Conservation (phyloP, 1,284 basidiomycete species). For the Cutaneotrichosporon spelunceum region DNA sequence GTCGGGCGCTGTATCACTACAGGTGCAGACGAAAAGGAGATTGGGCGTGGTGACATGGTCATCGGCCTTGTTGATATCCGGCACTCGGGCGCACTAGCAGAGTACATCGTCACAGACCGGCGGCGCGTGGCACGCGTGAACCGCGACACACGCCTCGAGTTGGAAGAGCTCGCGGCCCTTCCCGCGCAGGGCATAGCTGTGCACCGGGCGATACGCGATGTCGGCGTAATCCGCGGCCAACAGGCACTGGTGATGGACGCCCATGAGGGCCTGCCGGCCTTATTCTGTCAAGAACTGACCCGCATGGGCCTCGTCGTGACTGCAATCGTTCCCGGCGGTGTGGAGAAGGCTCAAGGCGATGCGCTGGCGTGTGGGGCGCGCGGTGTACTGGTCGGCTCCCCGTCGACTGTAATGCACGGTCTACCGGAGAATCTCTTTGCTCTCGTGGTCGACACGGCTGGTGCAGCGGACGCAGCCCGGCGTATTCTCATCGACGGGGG, state of each 20-base stretch:
- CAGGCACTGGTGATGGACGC: constrained; percentile 68
- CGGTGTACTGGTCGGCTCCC: constrained; percentile 44
- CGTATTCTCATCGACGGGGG: constrained; percentile 57
- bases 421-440: constrained; percentile 58
- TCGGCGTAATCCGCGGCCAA: constrained; percentile 37
- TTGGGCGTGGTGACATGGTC: constrained; percentile 75
- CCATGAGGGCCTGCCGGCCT: constrained; percentile 69
- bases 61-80: constrained; percentile 70
- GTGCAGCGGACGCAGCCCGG: constrained; percentile 68
- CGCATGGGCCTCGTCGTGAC: constrained; percentile 44
- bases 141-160: constrained; percentile 51
- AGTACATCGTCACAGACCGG: constrained; percentile 76
- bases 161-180: constrained; percentile 76
- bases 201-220: constrained; percentile 68
- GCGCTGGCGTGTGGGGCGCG: constrained; percentile 45
- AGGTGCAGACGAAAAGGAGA: constrained; percentile 72
- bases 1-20: constrained; percentile 73
- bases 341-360: constrained; percentile 27
- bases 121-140: constrained; percentile 70
- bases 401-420: constrained; percentile 40
- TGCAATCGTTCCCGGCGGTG: constrained; percentile 41
- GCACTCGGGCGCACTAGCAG: constrained; percentile 74
- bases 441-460: constrained; percentile 70
- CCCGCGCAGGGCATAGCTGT: constrained; percentile 72
- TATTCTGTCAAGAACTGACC: constrained; percentile 69